phyloP scores from a whole-genome alignment of 1,284 basidiomycete species.

The Irpex sp. region DNA sequence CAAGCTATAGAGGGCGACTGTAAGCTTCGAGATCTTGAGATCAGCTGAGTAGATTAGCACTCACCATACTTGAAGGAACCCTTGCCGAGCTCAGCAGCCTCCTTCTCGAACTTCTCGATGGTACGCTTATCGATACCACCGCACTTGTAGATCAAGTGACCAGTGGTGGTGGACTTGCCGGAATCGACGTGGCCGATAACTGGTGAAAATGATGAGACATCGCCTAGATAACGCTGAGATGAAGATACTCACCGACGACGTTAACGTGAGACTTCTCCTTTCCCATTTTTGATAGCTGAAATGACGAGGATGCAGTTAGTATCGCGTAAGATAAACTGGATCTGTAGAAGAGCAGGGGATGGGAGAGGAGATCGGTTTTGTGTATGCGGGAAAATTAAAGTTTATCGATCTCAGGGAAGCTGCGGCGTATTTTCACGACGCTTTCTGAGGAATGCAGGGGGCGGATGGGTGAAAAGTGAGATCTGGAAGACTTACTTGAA shows the following conservation, averaged over 20 bases:
- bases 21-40: conserved; percentile 16
- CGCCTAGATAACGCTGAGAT: conserved; percentile 20
- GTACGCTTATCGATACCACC: conserved; percentile 99
- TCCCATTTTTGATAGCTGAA: conserved; percentile 64
- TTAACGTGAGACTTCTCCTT: conserved; percentile 89
- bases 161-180: conserved; percentile 99
- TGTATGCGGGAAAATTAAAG: neutral
- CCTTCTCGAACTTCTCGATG: conserved; percentile 99
- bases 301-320: neutral
- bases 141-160: conserved; percentile 99
- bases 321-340: neutral
- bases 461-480: conserved; percentile 6
- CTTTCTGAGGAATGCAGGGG: conserved; percentile 14
- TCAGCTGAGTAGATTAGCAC: conserved; percentile 26
- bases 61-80: conserved; percentile 98
- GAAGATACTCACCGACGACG: conserved; percentile 74
- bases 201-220: conserved; percentile 35
- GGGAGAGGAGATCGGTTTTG: neutral
- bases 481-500: conserved; percentile 21
- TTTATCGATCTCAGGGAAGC: neutral
- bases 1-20: conserved; percentile 62
- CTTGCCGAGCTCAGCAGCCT: conserved; percentile 99
- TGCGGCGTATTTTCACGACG: neutral
- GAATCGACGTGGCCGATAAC: conserved; percentile 98
- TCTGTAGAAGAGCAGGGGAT: neutral